phyloP scores from a whole-genome alignment of 163 green algal species.

The Coccomyxa subellipsoidea region DNA sequence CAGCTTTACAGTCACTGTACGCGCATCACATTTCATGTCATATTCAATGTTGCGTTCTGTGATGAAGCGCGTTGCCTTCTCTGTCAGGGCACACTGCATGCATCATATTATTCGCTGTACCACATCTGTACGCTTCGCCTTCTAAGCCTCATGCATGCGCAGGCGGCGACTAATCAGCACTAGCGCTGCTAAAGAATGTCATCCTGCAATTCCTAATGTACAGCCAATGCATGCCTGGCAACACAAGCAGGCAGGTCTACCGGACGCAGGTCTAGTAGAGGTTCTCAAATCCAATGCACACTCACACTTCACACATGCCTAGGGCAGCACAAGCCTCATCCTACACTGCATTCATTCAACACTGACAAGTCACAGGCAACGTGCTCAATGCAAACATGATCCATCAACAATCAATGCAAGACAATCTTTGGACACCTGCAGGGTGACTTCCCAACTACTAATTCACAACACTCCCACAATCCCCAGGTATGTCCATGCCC shows the following conservation, averaged over 20 bases:
- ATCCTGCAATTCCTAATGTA: not conserved
- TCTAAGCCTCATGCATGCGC: not conserved
- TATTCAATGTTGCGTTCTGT: too few species aligned
- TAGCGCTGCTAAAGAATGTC: not conserved
- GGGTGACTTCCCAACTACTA: too few species aligned
- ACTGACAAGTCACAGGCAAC: not conserved
- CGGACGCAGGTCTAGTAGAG: not conserved
- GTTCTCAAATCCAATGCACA: not conserved
- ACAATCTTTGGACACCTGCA: too few species aligned
- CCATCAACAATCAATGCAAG: not conserved
- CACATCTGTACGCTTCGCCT: not conserved
- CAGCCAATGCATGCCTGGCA: not conserved
- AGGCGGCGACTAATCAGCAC: not conserved
- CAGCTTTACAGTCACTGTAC: not conserved
- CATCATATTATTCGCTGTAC: not conserved
- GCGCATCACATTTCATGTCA: not conserved
- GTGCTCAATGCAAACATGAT: not conserved
- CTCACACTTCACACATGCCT: not conserved
- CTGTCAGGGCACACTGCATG: not conserved
- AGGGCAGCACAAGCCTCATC: not conserved
- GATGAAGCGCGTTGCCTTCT: too few species aligned
- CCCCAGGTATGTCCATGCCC: too few species aligned
- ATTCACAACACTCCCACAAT: too few species aligned
- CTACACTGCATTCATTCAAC: not conserved
- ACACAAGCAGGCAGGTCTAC: not conserved